A percentile compares a stretch with the other conserved stretches of the same genome.
phyloP scores from a whole-genome alignment of 345 rosid species.

The Streptanthus diversifolius region DNA sequence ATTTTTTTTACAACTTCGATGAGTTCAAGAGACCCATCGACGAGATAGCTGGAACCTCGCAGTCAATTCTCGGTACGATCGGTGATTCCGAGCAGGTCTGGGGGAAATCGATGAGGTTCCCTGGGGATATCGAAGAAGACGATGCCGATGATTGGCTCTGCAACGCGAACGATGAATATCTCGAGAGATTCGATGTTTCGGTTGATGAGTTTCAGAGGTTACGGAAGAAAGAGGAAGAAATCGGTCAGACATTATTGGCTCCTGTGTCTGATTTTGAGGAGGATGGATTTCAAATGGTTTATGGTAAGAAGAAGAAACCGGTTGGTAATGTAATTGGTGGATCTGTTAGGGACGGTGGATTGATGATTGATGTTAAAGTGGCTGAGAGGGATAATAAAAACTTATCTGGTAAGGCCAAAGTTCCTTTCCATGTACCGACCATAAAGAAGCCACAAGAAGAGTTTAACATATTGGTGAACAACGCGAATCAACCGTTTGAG shows the following conservation, averaged over 20 bases:
- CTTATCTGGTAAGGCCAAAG: conserved; percentile 51
- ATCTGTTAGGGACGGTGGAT: conserved; percentile 13
- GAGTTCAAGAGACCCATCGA: conserved; percentile 62
- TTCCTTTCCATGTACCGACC: conserved; percentile 78
- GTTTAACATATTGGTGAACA: conserved; percentile 65
- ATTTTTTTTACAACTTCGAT: conserved; percentile 73
- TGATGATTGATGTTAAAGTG: conserved; percentile 48
- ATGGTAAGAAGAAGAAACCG: conserved; percentile 63
- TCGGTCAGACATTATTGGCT: conserved; percentile 22
- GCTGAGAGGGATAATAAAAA: conserved; percentile 44
- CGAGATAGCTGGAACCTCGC: conserved; percentile 44
- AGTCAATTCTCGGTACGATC: conserved; percentile 49
- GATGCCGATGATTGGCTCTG: conserved; percentile 77
- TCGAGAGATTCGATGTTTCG: conserved; percentile 62
- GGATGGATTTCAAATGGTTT: conserved; percentile 70
- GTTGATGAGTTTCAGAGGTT: conserved; percentile 48
- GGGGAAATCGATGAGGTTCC: conserved; percentile 40
- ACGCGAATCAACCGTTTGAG: conserved; percentile 67
- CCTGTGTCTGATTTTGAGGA: conserved; percentile 18
- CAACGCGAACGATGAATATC: conserved; percentile 58
- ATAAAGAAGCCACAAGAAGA: conserved; percentile 81
- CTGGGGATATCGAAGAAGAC: conserved; percentile 43
- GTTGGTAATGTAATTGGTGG: conserved; percentile 8
- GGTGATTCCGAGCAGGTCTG: conserved; percentile 44
- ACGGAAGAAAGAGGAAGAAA: conserved; percentile 49